phyloP scores from a whole-genome alignment of 768 basidiomycete species.

The Tulasnella sp. region DNA sequence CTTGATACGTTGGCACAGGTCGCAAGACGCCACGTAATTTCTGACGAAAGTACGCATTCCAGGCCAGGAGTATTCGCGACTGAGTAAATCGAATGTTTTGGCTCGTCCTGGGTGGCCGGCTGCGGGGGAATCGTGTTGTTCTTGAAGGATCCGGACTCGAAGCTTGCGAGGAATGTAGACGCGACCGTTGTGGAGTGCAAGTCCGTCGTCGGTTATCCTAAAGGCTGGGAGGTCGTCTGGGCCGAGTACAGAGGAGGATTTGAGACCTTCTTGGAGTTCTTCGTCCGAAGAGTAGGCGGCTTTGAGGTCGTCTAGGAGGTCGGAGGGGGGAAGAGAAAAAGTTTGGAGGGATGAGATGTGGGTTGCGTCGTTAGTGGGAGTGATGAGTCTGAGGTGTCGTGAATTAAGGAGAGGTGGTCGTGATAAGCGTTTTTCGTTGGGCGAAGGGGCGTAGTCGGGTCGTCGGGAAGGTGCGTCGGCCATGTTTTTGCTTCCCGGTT shows the following conservation, averaged over 20 bases:
- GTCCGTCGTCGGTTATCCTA: not conserved
- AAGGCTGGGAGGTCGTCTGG: not conserved
- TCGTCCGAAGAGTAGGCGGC: not conserved
- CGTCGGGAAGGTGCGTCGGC: slow-evolving; percentile 12
- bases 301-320: not conserved
- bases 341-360: not conserved
- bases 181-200: slow-evolving; percentile 27
- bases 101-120: slow-evolving; percentile 44
- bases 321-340: not conserved
- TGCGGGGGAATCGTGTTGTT: slow-evolving; percentile 39
- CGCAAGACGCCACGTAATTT: slow-evolving; percentile 37
- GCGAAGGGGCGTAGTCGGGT: not conserved
- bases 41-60: slow-evolving; percentile 33
- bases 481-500: slow-evolving; percentile 24
- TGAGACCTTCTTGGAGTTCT: not conserved
- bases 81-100: slow-evolving; percentile 37
- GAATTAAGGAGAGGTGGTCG: not conserved
- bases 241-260: not conserved
- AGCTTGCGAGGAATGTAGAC: slow-evolving; percentile 37
- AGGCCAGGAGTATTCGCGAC: slow-evolving; percentile 44
- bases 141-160: slow-evolving; percentile 32
- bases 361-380: not conserved
- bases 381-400: not conserved
- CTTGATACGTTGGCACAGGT: slow-evolving; percentile 26
- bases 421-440: not conserved